These are phyloP conservation scores for Parathielavia appendiculata DNA, from an alignment of 495 filamentous ascomycete genomes.

Conservation along the genomic window DNA sequence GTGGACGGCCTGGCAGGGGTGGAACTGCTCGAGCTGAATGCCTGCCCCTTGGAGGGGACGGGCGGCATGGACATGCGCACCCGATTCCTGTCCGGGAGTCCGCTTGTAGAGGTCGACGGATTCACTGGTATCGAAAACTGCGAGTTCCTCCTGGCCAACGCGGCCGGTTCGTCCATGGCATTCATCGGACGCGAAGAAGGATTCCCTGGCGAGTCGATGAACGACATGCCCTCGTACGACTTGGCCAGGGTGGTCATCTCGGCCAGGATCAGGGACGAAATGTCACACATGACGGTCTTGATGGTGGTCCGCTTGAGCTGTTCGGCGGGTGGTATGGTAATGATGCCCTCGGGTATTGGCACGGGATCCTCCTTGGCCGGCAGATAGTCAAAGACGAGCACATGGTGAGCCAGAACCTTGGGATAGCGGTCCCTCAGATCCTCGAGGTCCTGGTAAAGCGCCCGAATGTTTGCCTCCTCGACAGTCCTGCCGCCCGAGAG, in stretches of 20 bases:
- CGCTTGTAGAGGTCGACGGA: conserved; percentile 47
- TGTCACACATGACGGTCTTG: conserved; percentile 90
- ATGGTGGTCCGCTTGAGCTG: conserved; percentile 79
- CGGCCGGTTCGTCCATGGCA: conserved; percentile 37
- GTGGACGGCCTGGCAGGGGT: conserved; percentile 51
- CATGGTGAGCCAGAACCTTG: conserved; percentile 68
- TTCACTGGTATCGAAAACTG: conserved; percentile 43
- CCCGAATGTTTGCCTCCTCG: conserved; percentile 44
- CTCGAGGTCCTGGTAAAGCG: conserved; percentile 60
- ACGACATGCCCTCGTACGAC: conserved; percentile 71
- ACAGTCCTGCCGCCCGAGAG: conserved; percentile 44
- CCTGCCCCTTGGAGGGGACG: conserved; percentile 36
- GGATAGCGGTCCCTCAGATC: conserved; percentile 67
- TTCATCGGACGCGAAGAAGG: conserved; percentile 34
- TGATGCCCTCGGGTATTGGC: conserved; percentile 55
- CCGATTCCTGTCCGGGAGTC: conserved; percentile 42
- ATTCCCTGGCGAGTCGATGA: conserved; percentile 68
- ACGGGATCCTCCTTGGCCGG: conserved; percentile 38
- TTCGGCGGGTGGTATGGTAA: conserved; percentile 66
- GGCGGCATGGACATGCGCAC: conserved; percentile 78
- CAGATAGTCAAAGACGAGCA: conserved; percentile 72
- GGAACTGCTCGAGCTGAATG: conserved; percentile 38
- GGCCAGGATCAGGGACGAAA: conserved; percentile 75
- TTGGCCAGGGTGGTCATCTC: conserved; percentile 85
- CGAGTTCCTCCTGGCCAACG: conserved; percentile 48